These are phyloP conservation scores for Ogataea glucozyma DNA, from an alignment of 805 yeast species.

Conservation along the genomic window DNA sequence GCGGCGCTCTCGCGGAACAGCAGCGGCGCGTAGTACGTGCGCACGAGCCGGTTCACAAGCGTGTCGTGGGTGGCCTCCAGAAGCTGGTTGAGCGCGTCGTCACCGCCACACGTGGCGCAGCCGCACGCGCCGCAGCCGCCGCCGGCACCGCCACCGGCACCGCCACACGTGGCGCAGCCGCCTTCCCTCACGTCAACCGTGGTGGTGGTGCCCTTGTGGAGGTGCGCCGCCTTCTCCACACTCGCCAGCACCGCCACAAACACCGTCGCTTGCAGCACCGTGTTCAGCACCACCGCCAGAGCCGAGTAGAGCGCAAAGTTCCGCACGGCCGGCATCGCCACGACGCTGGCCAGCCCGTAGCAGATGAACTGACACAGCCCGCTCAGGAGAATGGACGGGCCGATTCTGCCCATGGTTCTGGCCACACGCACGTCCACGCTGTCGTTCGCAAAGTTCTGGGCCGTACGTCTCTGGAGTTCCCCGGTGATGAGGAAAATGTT, in stretches of 20 bases:
- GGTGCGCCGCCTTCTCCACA: no score
- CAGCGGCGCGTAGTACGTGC: slow-evolving; percentile 57
- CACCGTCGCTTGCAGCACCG: slow-evolving; percentile 75
- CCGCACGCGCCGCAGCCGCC: no score
- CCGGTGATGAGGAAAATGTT: slow-evolving; percentile 86
- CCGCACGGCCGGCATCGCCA: slow-evolving; percentile 93
- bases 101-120: no score
- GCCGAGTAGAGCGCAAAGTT: slow-evolving; percentile 93
- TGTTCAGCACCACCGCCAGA: slow-evolving; percentile 77
- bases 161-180: no score
- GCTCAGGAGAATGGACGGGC: slow-evolving; percentile 83
- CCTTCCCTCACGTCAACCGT: no score
- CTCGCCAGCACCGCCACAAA: slow-evolving; percentile 72
- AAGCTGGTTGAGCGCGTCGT: no score
- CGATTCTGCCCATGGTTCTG: slow-evolving; percentile 67
- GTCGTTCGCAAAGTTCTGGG: slow-evolving; percentile 38
- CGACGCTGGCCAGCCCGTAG: slow-evolving; percentile 74
- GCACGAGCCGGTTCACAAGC: slow-evolving; percentile 43
- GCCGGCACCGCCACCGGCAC: no score
- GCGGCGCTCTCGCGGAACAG: no score
- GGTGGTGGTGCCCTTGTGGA: no score
- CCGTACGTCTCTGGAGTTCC: slow-evolving; percentile 62
- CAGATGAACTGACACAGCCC: slow-evolving; percentile 78
- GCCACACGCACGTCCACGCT: slow-evolving; percentile 60
- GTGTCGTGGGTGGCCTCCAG: slow-evolving; percentile 25